Percentiles rank a stretch among this genome's conserved stretches.
These are phyloP conservation scores for Lasiodiplodia sp. DNA, from an alignment of 2,329 filamentous ascomycete species.

Conservation along the genomic window DNA sequence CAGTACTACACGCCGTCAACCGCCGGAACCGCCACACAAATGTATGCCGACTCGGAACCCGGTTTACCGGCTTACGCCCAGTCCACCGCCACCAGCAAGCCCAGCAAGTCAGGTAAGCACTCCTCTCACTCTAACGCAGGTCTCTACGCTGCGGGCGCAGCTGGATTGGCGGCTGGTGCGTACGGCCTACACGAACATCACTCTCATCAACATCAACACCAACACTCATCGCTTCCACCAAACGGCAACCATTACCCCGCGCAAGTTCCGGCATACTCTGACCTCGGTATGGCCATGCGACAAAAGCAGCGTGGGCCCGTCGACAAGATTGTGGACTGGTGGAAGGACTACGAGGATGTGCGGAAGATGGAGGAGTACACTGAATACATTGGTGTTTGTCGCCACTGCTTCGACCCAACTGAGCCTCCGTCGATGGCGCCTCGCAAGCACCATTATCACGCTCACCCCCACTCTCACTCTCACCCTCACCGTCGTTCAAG, in stretches of 20 bases:
- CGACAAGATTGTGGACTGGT: constrained; percentile 64
- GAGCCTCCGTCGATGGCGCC: constrained; percentile 64
- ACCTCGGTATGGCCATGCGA: constrained; percentile 51
- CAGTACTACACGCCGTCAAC: constrained; percentile 9
- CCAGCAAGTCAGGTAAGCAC: constrained; percentile 52
- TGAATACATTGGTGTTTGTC: constrained; percentile 71
- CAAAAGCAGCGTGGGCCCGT: constrained; percentile 65
- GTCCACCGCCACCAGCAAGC: constrained; percentile 42
- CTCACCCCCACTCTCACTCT: constrained; percentile 49
- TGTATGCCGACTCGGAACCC: constrained; percentile 36
- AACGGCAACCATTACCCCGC: constrained; percentile 16
- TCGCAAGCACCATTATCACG: constrained; percentile 64
- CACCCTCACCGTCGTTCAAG: constrained; percentile 54
- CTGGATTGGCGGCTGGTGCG: constrained; percentile 54
- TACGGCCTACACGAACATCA: constrained; percentile 54
- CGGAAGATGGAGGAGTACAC: constrained; percentile 72
- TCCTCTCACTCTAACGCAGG: constrained; percentile 53
- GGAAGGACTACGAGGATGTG: constrained; percentile 70
- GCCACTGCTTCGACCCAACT: constrained; percentile 69
- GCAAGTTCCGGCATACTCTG: constrained; percentile 8
- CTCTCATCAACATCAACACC: constrained; percentile 35
- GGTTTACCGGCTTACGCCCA: constrained; percentile 38
- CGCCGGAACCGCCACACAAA: constrained; percentile 10
- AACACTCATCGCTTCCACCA: constrained; percentile 38
- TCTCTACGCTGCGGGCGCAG: constrained; percentile 55